phyloP scores from a whole-genome alignment of 208 protist genomes.

The Acanthamoeba rhysodes region DNA sequence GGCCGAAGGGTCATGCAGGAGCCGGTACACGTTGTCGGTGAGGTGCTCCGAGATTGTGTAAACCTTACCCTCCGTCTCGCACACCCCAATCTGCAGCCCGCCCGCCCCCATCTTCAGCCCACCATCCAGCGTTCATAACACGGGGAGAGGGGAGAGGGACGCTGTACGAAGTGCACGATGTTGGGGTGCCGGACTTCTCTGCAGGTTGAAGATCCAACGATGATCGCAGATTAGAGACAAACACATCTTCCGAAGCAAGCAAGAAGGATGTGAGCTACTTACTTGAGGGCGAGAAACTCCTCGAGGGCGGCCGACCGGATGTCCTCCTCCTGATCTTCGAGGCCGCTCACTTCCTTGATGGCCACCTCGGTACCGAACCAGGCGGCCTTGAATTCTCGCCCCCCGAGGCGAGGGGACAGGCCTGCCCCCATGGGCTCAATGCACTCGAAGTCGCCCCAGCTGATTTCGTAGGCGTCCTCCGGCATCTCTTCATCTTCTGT shows the following conservation, averaged over 20 bases:
- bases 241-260: not conserved
- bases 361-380: not conserved
- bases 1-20: not conserved
- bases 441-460: slow-evolving; percentile 41
- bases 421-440: not conserved
- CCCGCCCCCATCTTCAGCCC: not conserved
- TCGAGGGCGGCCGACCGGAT: not conserved
- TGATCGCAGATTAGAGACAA: too few species aligned
- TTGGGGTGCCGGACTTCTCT: slow-evolving; percentile 57
- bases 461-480: slow-evolving; percentile 11
- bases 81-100: not conserved
- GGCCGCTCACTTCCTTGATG: not conserved
- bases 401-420: not conserved
- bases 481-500: not conserved
- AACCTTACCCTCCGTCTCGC: not conserved
- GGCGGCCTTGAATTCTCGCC: not conserved
- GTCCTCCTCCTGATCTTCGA: not conserved
- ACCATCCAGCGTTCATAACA: too few species aligned
- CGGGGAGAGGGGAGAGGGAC: not conserved
- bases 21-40: not conserved
- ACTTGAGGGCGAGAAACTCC: not conserved
- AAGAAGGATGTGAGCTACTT: not conserved
- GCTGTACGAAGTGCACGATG: slow-evolving; percentile 23
- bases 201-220: not conserved
- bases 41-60: slow-evolving; percentile 38